Percentiles rank a stretch among this genome's conserved stretches.
These are phyloP conservation scores for Fusarium robinianum DNA, from an alignment of 2,329 filamentous ascomycete species.

Conservation along the genomic window DNA sequence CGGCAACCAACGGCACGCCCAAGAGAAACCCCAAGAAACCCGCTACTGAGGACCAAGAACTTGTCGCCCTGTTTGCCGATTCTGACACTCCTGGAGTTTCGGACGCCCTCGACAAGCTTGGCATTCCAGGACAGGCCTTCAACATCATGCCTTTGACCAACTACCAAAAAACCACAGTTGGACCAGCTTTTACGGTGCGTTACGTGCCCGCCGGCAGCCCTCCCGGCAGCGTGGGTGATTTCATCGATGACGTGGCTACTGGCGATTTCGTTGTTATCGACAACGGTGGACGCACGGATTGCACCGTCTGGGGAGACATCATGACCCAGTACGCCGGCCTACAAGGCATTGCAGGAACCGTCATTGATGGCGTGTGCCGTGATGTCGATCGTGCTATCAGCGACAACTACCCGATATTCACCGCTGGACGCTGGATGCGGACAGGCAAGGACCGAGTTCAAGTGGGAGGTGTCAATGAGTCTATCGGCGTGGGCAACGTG, in stretches of 20 bases:
- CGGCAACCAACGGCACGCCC: neutral
- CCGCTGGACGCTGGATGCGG: constrained; percentile 41
- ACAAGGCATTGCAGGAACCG: constrained; percentile 38
- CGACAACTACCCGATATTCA: constrained; percentile 39
- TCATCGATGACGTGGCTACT: constrained; percentile 40
- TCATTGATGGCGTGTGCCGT: constrained; percentile 42
- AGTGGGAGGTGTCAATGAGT: constrained; percentile 37
- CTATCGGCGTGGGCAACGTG: constrained; percentile 37
- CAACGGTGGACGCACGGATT: constrained; percentile 41
- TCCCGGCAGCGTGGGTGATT: constrained; percentile 37
- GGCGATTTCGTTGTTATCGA: constrained; percentile 42
- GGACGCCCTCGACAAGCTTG: constrained; percentile 23
- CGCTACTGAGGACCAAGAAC: constrained; percentile 10
- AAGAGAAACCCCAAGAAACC: neutral
- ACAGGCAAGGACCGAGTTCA: constrained; percentile 42
- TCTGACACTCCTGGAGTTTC: constrained; percentile 21
- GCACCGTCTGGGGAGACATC: constrained; percentile 44
- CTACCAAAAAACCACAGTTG: constrained; percentile 38
- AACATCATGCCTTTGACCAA: constrained; percentile 30
- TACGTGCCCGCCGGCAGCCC: constrained; percentile 32
- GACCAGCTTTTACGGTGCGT: constrained; percentile 41
- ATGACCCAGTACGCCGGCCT: constrained; percentile 43
- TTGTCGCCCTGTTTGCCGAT: constrained; percentile 18
- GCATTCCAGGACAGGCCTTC: constrained; percentile 22
- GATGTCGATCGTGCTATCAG: constrained; percentile 38